These are phyloP conservation scores for Lactarius akahatsu DNA, from an alignment of 768 basidiomycete genomes.

Conservation along the genomic window DNA sequence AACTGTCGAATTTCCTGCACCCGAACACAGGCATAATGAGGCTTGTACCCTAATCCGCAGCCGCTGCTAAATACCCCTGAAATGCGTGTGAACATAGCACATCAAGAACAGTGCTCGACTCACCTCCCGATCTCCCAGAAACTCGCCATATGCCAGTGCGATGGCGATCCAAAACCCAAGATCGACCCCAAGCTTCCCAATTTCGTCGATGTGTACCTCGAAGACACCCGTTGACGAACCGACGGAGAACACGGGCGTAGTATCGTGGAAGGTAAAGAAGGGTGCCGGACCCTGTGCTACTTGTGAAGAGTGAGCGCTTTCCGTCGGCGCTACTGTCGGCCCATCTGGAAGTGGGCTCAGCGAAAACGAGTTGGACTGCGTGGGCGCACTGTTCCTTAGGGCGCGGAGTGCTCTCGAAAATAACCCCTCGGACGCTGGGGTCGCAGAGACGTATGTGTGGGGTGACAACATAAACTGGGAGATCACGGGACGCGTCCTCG, in stretches of 20 bases:
- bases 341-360: constrained; percentile 24
- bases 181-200: constrained; percentile 63
- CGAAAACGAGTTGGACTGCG: constrained; percentile 26
- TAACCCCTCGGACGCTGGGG: constrained; percentile 29
- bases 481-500: constrained; percentile 19
- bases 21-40: not conserved
- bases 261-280: constrained; percentile 68
- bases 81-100: constrained; percentile 5
- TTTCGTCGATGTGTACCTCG: constrained; percentile 59
- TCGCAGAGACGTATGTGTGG: constrained; percentile 31
- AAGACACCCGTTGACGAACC: constrained; percentile 59
- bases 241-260: constrained; percentile 63
- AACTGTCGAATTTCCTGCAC: constrained; percentile 1
- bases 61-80: constrained; percentile 38
- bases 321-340: constrained; percentile 3
- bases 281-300: constrained; percentile 40
- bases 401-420: constrained; percentile 35
- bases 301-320: not conserved
- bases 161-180: constrained; percentile 77
- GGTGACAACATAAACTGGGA: constrained; percentile 39
- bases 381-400: constrained; percentile 25
- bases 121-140: constrained; percentile 76
- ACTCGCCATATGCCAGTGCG: constrained; percentile 73
- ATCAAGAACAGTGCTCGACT: constrained; percentile 30
- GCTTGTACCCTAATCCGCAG: constrained; percentile 31